Percentiles rank a stretch among this genome's conserved stretches.
These are phyloP conservation scores for Nannochloropsis oceanica DNA, from an alignment of 108 stramenopile genomes.

Conservation along the genomic window DNA sequence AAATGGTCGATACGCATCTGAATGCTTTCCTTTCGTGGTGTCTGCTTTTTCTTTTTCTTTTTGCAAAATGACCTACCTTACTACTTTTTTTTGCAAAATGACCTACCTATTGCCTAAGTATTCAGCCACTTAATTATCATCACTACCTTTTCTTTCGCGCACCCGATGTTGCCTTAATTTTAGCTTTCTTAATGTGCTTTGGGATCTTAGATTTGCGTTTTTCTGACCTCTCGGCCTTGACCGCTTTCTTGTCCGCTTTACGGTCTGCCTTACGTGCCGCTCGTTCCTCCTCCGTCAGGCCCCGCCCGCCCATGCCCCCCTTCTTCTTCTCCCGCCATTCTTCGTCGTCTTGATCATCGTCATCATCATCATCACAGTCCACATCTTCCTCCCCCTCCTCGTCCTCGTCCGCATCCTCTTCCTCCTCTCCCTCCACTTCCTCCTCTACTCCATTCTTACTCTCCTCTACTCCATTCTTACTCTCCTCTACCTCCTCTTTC, in stretches of 20 bases:
- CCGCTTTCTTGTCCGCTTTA: slow-evolving; percentile 14
- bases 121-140: not conserved
- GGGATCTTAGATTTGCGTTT: slow-evolving; percentile 18
- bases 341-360: slow-evolving; percentile 5
- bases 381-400: slow-evolving; percentile 1
- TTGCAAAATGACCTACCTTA: too few relatives aligned
- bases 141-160: not conserved
- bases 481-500: not conserved
- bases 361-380: slow-evolving; percentile 1
- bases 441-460: not conserved
- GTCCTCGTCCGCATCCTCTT: not conserved
- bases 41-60: too few relatives aligned
- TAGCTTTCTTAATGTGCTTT: slow-evolving; percentile 28
- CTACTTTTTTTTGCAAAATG: too few relatives aligned
- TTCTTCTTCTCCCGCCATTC: not conserved
- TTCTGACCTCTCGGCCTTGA: slow-evolving; percentile 3
- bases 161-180: not conserved
- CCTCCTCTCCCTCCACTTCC: not conserved
- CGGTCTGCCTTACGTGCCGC: slow-evolving; percentile 12
- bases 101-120: too few relatives aligned
- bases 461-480: not conserved
- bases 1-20: too few relatives aligned
- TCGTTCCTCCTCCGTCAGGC: not conserved
- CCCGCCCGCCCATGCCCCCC: not conserved
- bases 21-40: too few relatives aligned